Evolutionary conservation across 305 asterid species (phyloP).

Genomic region (Solanum hybrid): DNA sequence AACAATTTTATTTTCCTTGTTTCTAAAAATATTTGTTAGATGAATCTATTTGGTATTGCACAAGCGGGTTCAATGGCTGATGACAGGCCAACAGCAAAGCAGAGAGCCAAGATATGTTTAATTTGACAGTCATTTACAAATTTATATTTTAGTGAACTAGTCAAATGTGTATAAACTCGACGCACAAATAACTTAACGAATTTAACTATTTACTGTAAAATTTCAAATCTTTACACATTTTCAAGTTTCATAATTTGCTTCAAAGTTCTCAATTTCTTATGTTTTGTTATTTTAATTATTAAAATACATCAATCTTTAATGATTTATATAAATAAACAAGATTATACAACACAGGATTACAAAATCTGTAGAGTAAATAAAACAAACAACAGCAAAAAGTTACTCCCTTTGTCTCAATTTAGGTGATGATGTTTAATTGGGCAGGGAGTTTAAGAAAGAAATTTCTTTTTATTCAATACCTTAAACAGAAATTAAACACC

Average conservation of each 20-base stretch:
- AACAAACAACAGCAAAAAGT: not conserved
- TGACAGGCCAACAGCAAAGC: not conserved
- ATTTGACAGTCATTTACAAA: not conserved
- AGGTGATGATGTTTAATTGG: not conserved
- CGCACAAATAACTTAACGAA: not conserved
- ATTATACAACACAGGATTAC: not conserved
- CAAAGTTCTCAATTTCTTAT: not conserved
- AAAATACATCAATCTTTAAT: not conserved
- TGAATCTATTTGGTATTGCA: not conserved
- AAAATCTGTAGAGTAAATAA: not conserved
- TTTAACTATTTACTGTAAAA: not conserved
- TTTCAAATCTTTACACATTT: not conserved
- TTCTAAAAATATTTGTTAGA: not conserved
- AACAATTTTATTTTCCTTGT: not conserved
- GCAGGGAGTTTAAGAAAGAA: not conserved
- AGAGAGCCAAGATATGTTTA: not conserved
- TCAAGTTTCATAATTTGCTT: not conserved
- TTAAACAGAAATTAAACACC: not conserved
- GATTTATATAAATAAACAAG: not conserved
- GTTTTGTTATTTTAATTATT: not conserved
- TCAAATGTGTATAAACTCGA: not conserved
- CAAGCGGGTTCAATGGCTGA: not conserved
- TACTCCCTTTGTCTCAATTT: not conserved
- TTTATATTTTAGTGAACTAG: not conserved
- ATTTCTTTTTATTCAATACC: not conserved